A percentile compares a stretch with the other conserved stretches of the same genome.
Evolutionary conservation across 306 rosid genomes (phyloP).

Genomic region (Macrotyloma uniflorum): DNA sequence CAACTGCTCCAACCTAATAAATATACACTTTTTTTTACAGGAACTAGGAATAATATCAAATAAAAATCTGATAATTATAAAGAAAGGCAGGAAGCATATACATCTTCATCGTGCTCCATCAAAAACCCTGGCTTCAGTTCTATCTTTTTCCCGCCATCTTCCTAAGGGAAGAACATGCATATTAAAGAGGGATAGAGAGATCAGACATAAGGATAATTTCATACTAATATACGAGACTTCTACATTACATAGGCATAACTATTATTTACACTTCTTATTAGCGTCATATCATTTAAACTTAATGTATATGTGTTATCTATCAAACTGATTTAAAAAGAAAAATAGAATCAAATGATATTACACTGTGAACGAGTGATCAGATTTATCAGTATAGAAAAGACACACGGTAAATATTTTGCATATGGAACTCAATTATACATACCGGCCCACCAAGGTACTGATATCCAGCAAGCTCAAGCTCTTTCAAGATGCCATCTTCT

Average conservation of each 20-base stretch:
- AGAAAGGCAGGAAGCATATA: constrained; percentile 46
- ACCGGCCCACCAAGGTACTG: constrained; percentile 97
- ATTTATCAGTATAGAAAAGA: constrained; percentile 22
- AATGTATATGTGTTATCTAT: neutral
- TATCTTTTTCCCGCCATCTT: constrained; percentile 90
- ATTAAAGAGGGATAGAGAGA: neutral
- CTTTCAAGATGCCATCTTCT: constrained; percentile 98
- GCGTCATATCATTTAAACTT: constrained; percentile 27
- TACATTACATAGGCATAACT: neutral
- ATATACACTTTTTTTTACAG: constrained; percentile 30
- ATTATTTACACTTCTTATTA: neutral
- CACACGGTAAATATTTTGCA: neutral
- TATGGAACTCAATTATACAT: constrained; percentile 36
- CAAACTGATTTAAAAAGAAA: neutral
- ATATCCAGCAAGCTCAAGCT: constrained; percentile 97
- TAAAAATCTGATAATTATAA: constrained; percentile 6
- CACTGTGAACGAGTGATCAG: constrained; percentile 17
- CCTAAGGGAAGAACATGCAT: constrained; percentile 49
- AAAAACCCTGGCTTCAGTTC: constrained; percentile 93
- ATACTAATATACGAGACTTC: neutral
- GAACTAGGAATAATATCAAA: neutral
- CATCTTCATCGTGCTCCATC: constrained; percentile 92
- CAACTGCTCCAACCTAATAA: constrained; percentile 94
- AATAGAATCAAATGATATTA: neutral
- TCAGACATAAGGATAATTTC: constrained; percentile 7